A percentile compares a stretch with the other conserved stretches of the same genome.
phyloP scores from a whole-genome alignment of 768 basidiomycete genomes.

The Phylloporus sp. region DNA sequence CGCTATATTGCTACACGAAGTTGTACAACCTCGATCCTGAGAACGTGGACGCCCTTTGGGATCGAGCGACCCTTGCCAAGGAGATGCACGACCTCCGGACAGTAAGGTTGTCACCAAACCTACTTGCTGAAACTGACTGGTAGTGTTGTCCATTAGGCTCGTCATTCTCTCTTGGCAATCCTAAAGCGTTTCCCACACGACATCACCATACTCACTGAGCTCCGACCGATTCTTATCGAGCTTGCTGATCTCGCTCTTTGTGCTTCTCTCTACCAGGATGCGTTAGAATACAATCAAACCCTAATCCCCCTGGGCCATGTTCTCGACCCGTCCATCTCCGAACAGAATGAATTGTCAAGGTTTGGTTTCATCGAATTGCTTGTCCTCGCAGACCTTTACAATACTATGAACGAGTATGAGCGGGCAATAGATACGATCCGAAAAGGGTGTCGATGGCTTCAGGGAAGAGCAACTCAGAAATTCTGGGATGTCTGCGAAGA shows the following conservation, averaged over 20 bases:
- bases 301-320: conserved; percentile 41
- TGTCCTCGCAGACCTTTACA: conserved; percentile 79
- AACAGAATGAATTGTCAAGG: conserved; percentile 7
- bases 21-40: conserved; percentile 70
- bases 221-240: conserved; percentile 54
- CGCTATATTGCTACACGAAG: conserved; percentile 88
- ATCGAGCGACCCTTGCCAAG: conserved; percentile 76
- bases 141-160: conserved; percentile 13
- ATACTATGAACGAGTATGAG: conserved; percentile 62
- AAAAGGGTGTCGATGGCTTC: conserved; percentile 84
- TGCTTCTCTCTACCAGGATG: conserved; percentile 61
- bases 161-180: conserved; percentile 25
- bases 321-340: conserved; percentile 15
- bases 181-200: conserved; percentile 51
- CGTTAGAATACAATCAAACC: conserved; percentile 63
- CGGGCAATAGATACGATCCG: conserved; percentile 65
- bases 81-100: conserved; percentile 66
- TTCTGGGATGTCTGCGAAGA: conserved; percentile 83
- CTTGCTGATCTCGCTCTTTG: conserved; percentile 63
- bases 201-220: conserved; percentile 69
- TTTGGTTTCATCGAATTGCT: conserved; percentile 57
- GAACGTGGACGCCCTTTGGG: conserved; percentile 86
- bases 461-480: conserved; percentile 65
- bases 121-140: neutral
- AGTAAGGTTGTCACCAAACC: conserved; percentile 35